Percentiles rank a stretch among this genome's conserved stretches.
These are phyloP conservation scores for Aspergillus incahuasiensis DNA, from an alignment of 495 filamentous ascomycete genomes.

Conservation along the genomic window DNA sequence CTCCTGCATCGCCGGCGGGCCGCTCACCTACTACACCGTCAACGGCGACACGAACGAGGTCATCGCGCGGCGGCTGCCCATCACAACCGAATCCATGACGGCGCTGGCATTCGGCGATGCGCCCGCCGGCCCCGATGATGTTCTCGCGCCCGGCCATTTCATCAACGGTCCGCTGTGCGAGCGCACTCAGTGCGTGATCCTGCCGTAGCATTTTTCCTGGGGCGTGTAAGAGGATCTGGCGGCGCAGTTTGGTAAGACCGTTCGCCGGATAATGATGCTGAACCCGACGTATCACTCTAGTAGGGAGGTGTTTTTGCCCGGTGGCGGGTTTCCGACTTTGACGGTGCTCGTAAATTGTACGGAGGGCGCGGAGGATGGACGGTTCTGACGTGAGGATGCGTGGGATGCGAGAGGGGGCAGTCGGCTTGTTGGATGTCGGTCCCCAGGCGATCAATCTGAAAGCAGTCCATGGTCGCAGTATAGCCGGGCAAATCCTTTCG, in stretches of 20 bases:
- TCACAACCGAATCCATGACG: slow-evolving; percentile 10
- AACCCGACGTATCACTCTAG: slow-evolving; percentile 16
- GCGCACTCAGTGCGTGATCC: slow-evolving; percentile 10
- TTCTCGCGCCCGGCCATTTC: slow-evolving; percentile 6
- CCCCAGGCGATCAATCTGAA: too few relatives aligned
- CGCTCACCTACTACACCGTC: slow-evolving; percentile 16
- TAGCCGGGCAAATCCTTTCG: too few relatives aligned
- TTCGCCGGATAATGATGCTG: slow-evolving; percentile 13
- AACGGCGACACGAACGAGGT: slow-evolving; percentile 12
- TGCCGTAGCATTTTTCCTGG: slow-evolving; percentile 7
- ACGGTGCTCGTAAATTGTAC: not conserved
- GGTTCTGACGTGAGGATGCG: not conserved
- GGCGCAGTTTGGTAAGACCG: slow-evolving; percentile 6
- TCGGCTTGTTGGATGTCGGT: too few relatives aligned
- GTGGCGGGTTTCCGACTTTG: not conserved
- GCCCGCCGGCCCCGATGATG: not conserved
- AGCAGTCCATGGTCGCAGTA: too few relatives aligned
- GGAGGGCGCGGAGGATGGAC: not conserved
- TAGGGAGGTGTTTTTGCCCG: not conserved
- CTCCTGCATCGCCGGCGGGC: slow-evolving; percentile 14
- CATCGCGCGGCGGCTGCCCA: slow-evolving; percentile 12
- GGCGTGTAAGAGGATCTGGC: slow-evolving; percentile 17
- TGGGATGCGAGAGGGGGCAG: too few relatives aligned
- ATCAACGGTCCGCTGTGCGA: slow-evolving; percentile 12
- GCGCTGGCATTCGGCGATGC: not conserved